Conservation (phyloP, 1,284 basidiomycete species). For the Papiliotrema terrestris region DNA sequence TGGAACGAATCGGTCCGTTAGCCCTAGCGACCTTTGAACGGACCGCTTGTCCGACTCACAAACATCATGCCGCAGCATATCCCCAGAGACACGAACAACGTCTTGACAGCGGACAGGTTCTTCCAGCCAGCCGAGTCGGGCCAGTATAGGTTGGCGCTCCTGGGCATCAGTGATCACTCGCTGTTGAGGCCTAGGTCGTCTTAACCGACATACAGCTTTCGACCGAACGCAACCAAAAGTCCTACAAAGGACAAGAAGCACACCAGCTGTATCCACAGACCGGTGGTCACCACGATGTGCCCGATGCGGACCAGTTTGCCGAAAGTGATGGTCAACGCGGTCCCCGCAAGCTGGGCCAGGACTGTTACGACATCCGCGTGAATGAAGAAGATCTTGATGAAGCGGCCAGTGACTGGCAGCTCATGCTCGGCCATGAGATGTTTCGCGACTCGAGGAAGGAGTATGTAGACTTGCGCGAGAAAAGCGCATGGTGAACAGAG, state of each 20-base stretch:
- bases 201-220: slow-evolving; percentile 5
- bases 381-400: slow-evolving; percentile 17
- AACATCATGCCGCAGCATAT: slow-evolving; percentile 1
- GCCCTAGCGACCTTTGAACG: neutral
- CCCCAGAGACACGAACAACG: neutral
- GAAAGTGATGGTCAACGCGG: slow-evolving; percentile 19
- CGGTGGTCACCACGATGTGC: slow-evolving; percentile 15
- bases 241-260: slow-evolving; percentile 11
- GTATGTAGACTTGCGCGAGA: slow-evolving; percentile 22
- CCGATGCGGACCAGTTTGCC: slow-evolving; percentile 15
- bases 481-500: slow-evolving; percentile 23
- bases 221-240: slow-evolving; percentile 9
- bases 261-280: slow-evolving; percentile 17
- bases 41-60: neutral
- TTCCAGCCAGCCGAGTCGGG: neutral
- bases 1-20: slow-evolving; percentile 16
- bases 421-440: slow-evolving; percentile 13
- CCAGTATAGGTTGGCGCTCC: no score
- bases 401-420: slow-evolving; percentile 6
- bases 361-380: slow-evolving; percentile 18
- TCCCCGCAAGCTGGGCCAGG: slow-evolving; percentile 21
- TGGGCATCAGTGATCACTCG: no score
- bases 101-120: neutral
- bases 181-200: no score
- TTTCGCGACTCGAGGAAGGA: slow-evolving; percentile 14